phyloP scores from a whole-genome alignment of 352 stramenopile species.

The Plasmopara muralis region DNA sequence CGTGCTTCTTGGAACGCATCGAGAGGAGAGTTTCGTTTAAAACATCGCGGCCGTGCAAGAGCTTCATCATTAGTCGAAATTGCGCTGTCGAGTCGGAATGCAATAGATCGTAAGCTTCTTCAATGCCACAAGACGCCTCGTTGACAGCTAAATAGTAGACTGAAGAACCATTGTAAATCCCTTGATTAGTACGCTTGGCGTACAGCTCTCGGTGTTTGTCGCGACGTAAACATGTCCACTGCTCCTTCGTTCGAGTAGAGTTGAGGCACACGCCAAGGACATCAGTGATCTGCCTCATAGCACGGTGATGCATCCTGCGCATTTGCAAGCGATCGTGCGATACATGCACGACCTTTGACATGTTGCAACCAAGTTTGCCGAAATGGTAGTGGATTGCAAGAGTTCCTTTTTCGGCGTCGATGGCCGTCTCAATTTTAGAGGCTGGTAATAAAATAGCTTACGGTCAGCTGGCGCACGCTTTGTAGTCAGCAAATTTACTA shows the following conservation, averaged over 20 bases:
- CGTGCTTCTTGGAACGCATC: slow-evolving; percentile 29
- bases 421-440: no score
- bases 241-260: slow-evolving; percentile 42
- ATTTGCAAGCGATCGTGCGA: slow-evolving; percentile 46
- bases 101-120: slow-evolving; percentile 51
- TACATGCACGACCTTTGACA: slow-evolving; percentile 33
- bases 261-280: slow-evolving; percentile 48
- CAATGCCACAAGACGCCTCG: slow-evolving; percentile 47
- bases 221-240: slow-evolving; percentile 46
- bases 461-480: no score
- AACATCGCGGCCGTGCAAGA: slow-evolving; percentile 49
- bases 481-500: no score
- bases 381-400: no score
- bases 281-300: slow-evolving; percentile 55
- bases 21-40: slow-evolving; percentile 46
- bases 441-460: no score
- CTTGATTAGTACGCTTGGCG: slow-evolving; percentile 32
- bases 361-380: slow-evolving; percentile 1
- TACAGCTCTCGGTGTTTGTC: slow-evolving; percentile 52
- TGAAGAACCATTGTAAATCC: slow-evolving; percentile 22
- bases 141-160: slow-evolving; percentile 55
- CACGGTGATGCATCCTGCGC: slow-evolving; percentile 50
- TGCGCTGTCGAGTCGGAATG: slow-evolving; percentile 46
- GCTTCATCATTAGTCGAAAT: slow-evolving; percentile 59
- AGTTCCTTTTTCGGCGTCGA: no score